A percentile compares a stretch with the other conserved stretches of the same genome.
Evolutionary conservation across 306 rosid species (phyloP).

Genomic region (Mimosa bimucronata): DNA sequence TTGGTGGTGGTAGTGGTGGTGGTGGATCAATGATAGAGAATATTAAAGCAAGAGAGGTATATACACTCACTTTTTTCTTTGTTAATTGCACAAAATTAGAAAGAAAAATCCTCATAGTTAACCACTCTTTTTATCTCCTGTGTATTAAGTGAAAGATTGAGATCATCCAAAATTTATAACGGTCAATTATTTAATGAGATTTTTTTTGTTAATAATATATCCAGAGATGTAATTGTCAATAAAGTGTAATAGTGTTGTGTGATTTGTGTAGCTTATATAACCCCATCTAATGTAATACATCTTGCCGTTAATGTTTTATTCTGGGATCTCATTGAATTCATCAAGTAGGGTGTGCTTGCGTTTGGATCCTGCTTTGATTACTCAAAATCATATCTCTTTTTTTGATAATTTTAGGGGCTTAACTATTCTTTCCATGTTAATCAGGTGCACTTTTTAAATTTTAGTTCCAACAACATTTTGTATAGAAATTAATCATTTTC

Average conservation of each 20-base stretch:
- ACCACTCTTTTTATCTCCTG: not conserved
- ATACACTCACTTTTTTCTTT: not conserved
- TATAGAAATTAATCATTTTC: not conserved
- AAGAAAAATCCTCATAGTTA: not conserved
- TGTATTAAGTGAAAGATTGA: not conserved
- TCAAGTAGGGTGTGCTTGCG: not conserved
- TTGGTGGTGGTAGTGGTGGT: slow-evolving; percentile 44
- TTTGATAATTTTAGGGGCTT: not conserved
- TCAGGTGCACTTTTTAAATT: not conserved
- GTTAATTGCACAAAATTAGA: not conserved
- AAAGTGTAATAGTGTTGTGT: no score
- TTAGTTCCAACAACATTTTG: not conserved
- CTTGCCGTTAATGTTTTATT: no score
- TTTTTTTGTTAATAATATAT: no score
- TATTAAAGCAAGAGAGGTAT: slow-evolving; percentile 58
- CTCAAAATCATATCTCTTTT: not conserved
- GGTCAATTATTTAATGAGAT: not conserved
- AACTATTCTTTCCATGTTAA: not conserved
- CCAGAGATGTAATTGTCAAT: no score
- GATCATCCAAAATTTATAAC: not conserved
- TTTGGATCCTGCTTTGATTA: not conserved
- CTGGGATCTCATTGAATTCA: not conserved
- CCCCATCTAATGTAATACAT: no score
- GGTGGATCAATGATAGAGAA: slow-evolving; percentile 55
- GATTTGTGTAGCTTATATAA: no score